phyloP scores from a whole-genome alignment of 179 eudicot species.

The Spergularia azorica region DNA sequence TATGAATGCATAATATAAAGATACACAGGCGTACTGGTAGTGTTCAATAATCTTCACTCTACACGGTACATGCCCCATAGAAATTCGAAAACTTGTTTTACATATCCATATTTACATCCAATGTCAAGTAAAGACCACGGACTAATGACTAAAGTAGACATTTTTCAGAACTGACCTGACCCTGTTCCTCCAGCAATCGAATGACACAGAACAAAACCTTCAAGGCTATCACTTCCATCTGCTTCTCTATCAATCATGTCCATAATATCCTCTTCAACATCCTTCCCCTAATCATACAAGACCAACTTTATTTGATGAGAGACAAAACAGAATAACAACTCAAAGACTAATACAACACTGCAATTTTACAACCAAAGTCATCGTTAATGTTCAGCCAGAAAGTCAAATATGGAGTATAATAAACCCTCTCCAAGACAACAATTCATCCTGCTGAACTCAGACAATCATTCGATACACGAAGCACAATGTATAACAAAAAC shows the following conservation, averaged over 20 bases:
- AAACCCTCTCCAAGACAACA: too few species aligned
- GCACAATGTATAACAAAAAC: too few species aligned
- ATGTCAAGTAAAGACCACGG: background rate
- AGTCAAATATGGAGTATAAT: too few species aligned
- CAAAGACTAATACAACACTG: background rate
- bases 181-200: conserved; percentile 99
- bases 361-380: too few species aligned
- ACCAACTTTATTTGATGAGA: conserved; percentile 15
- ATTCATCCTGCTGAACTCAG: too few species aligned
- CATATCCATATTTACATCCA: background rate
- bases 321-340: conserved; percentile 7
- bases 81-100: background rate
- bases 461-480: too few species aligned
- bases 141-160: background rate
- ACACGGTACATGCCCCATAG: background rate
- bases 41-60: background rate
- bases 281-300: conserved; percentile 62
- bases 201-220: conserved; percentile 98
- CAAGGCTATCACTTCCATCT: conserved; percentile 99
- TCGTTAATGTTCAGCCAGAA: too few species aligned
- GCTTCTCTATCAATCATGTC: conserved; percentile 99
- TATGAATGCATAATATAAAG: background rate
- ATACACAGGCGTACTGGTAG: background rate
- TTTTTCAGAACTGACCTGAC: conserved; percentile 58
- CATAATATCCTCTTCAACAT: conserved; percentile 93